phyloP scores from a whole-genome alignment of 305 asterid species.

The Caryopteris hybrid region DNA sequence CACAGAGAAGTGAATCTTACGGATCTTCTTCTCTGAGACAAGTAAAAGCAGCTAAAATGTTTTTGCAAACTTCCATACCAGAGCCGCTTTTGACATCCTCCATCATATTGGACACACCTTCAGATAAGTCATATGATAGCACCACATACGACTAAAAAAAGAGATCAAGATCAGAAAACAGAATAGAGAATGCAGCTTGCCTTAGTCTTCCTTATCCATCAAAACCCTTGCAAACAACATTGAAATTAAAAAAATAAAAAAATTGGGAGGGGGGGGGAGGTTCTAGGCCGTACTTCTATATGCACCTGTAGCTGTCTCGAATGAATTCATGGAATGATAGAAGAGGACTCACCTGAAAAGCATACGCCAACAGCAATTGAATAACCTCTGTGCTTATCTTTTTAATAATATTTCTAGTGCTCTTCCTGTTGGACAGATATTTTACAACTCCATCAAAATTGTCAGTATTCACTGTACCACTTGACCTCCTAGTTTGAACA shows the following conservation, averaged over 20 bases:
- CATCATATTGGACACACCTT: slow-evolving; percentile 29
- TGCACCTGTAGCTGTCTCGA: slow-evolving; percentile 2
- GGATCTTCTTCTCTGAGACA: slow-evolving; percentile 54
- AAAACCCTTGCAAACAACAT: not conserved
- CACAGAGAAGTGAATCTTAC: slow-evolving; percentile 41
- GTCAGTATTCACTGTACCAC: slow-evolving; percentile 23
- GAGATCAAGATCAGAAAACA: slow-evolving; percentile 4
- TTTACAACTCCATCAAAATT: slow-evolving; percentile 64
- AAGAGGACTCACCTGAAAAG: slow-evolving; percentile 58
- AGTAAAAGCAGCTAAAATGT: slow-evolving; percentile 53
- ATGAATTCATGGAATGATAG: not conserved
- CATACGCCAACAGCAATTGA: slow-evolving; percentile 76
- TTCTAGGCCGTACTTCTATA: not conserved
- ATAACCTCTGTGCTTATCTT: slow-evolving; percentile 59
- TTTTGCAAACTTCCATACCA: slow-evolving; percentile 52
- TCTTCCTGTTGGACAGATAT: slow-evolving; percentile 53
- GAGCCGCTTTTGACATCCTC: slow-evolving; percentile 37
- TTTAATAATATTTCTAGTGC: slow-evolving; percentile 51
- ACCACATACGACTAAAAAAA: slow-evolving; percentile 64
- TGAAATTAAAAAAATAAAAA: too few relatives aligned
- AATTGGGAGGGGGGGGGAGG: too few relatives aligned
- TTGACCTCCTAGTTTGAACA: slow-evolving; percentile 71
- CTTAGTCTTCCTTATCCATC: not conserved
- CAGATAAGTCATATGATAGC: slow-evolving; percentile 32
- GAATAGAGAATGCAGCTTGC: not conserved